Percentiles rank a stretch among this genome's conserved stretches.
phyloP scores from a whole-genome alignment of 2,329 filamentous ascomycete species.

The Helotiales sp. region DNA sequence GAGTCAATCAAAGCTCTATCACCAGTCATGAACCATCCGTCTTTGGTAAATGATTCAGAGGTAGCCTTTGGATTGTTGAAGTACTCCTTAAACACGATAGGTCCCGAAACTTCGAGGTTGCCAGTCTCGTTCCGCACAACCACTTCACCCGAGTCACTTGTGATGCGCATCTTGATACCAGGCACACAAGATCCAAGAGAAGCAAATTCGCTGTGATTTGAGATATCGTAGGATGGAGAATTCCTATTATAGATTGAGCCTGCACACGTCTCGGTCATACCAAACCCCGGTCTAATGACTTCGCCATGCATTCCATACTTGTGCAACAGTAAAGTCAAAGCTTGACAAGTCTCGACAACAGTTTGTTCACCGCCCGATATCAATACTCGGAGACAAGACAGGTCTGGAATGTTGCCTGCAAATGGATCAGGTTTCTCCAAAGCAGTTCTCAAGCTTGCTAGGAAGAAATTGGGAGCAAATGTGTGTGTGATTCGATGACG shows the following conservation, averaged over 20 bases:
- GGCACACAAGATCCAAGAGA: constrained; percentile 41
- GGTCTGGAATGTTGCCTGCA: constrained; percentile 21
- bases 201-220: constrained; percentile 32
- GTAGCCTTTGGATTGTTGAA: constrained; percentile 49
- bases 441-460: constrained; percentile 24
- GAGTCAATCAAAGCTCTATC: constrained; percentile 39
- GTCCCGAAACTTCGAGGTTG: constrained; percentile 39
- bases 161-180: constrained; percentile 43
- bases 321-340: constrained; percentile 32
- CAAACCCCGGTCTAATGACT: constrained; percentile 43
- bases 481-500: constrained; percentile 43
- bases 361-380: constrained; percentile 49
- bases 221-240: constrained; percentile 43
- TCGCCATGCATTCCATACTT: constrained; percentile 35
- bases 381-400: constrained; percentile 35
- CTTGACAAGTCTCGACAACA: constrained; percentile 35
- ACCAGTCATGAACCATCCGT: constrained; percentile 46
- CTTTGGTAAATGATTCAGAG: constrained; percentile 52
- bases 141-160: constrained; percentile 7
- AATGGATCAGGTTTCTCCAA: background rate
- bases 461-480: constrained; percentile 47
- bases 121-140: constrained; percentile 35
- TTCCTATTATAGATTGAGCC: constrained; percentile 42
- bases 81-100: constrained; percentile 59
- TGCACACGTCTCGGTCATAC: constrained; percentile 55